Evolutionary conservation across 495 filamentous ascomycete genomes (phyloP), one percentile per base, ranked within the genome.

Genomic region (Margaritispora aquatica): DNA sequence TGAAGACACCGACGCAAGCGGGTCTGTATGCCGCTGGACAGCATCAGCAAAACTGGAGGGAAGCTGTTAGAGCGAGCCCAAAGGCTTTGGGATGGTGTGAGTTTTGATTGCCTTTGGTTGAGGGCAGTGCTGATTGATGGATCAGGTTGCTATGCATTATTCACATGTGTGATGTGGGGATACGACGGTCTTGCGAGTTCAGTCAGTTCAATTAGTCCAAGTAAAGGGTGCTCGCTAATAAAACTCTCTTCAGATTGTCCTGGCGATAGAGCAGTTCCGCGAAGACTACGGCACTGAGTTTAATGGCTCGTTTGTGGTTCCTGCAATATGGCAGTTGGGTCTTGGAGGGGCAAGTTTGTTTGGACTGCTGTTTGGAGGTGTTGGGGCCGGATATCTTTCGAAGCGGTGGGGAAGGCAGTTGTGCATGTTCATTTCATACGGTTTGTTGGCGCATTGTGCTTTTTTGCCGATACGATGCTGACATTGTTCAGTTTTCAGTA

Each of bases 121-220:
- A 29, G 26, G n/a, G 38, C 9, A 20, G 20, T 1, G 17, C 10
- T 21, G 54, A 31, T 1, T 27, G 21, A 17, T 1, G 26, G 0
- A 11, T 10, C 22, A 63, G 61, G 61, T 20, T 51, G 10, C 0
- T 63, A 63, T 52, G 41, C 51, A 10, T 26, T 63, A 11, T 63
- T 63, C 26, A 63, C 53, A n/a, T 60, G 57, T 57, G 47, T 63
- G 26, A 59, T 63, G 52, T 63, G 57, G 57, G 61, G 61, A 13
- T 60, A 63, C 54, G 61, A 63, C 46, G 57, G 57, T 0, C 26
- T 63, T 3, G 61, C 61, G n/a, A 55, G 51, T 21, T 61, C 58
- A 5, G 58, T 61, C 8, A 17, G 51, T 46, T 27, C 17, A 8
- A 10, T 19, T 26, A 29, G 1, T 53, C 11, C 2, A 9, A 15